Conservation (phyloP, 2,329 filamentous ascomycete genomes). For the Colletotrichum tabaci region DNA sequence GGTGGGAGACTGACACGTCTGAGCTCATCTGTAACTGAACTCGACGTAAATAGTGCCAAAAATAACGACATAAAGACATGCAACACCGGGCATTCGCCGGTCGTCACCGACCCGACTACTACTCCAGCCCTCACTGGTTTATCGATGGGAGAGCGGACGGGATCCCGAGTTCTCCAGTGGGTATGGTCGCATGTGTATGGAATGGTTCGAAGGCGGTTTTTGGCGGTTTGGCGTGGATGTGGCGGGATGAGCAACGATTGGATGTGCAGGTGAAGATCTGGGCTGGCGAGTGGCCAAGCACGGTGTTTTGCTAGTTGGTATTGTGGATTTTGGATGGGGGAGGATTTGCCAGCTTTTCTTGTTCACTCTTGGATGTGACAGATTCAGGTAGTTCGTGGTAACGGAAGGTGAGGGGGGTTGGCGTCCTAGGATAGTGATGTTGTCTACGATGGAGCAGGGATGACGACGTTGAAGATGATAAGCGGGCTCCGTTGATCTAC, state of each 20-base stretch:
- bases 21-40: no score
- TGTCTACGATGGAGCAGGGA: neutral
- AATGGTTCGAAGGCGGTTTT: neutral
- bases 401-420: neutral
- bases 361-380: neutral
- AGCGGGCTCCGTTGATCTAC: no score
- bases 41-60: neutral
- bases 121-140: conserved; percentile 12
- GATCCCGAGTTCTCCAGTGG: conserved; percentile 7
- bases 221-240: neutral
- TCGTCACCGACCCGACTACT: conserved; percentile 18
- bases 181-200: neutral
- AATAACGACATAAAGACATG: neutral
- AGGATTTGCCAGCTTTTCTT: neutral
- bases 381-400: neutral
- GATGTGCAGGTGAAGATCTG: neutral
- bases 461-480: neutral
- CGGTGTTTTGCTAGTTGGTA: neutral
- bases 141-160: conserved; percentile 8
- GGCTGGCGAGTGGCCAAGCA: neutral
- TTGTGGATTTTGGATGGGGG: neutral
- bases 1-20: no score
- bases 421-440: neutral
- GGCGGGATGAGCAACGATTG: neutral
- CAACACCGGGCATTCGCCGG: conserved; percentile 8